Conservation (phyloP, 352 stramenopile species). For the Pythium aphanidermatum region DNA sequence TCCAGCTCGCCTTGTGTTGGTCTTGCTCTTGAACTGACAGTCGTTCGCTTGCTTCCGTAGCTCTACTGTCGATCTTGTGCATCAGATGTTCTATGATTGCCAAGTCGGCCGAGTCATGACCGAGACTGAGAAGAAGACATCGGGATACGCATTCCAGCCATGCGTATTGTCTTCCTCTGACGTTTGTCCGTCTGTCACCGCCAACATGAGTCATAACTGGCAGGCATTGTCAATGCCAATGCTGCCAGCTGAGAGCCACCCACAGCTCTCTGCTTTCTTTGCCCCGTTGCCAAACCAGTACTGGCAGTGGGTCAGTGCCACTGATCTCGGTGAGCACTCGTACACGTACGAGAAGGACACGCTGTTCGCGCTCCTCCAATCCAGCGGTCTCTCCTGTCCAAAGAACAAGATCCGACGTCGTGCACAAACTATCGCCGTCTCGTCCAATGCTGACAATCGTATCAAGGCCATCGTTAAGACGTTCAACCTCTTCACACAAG, state of each 20-base stretch:
- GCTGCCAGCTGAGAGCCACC: slow-evolving; percentile 35
- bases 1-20: neutral
- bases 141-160: slow-evolving; percentile 38
- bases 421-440: neutral
- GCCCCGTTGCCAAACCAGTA: slow-evolving; percentile 45
- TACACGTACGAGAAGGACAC: slow-evolving; percentile 60
- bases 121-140: slow-evolving; percentile 44
- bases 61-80: slow-evolving; percentile 49
- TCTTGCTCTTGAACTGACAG: too few relatives aligned
- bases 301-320: slow-evolving; percentile 47
- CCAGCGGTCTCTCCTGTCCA: slow-evolving; percentile 28
- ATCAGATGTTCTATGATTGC: slow-evolving; percentile 62
- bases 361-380: slow-evolving; percentile 32
- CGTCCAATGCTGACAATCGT: neutral
- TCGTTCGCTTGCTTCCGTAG: slow-evolving; percentile 14
- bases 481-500: slow-evolving; percentile 33
- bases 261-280: slow-evolving; percentile 41
- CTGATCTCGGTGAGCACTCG: slow-evolving; percentile 43
- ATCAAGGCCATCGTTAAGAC: slow-evolving; percentile 29
- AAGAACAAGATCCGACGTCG: slow-evolving; percentile 30
- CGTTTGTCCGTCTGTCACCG: slow-evolving; percentile 25
- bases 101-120: slow-evolving; percentile 50
- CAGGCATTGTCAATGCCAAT: slow-evolving; percentile 15
- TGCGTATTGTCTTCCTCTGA: slow-evolving; percentile 21
- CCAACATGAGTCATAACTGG: slow-evolving; percentile 51